These are phyloP conservation scores for Malus asiatica DNA, from an alignment of 306 rosid genomes.

Conservation along the genomic window DNA sequence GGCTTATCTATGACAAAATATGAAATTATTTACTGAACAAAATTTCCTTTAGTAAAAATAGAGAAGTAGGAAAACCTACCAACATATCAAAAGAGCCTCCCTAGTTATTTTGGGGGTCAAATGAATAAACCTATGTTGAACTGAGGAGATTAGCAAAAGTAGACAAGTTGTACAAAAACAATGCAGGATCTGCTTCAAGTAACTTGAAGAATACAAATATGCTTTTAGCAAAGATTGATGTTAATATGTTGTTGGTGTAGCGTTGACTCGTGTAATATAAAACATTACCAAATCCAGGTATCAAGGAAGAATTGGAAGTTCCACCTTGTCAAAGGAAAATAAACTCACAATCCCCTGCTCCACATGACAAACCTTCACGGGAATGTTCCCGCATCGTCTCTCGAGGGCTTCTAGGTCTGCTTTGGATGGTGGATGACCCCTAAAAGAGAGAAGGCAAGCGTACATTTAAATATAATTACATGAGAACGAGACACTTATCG, in stretches of 20 bases:
- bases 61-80: no score
- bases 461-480: neutral
- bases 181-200: no score
- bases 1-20: no score
- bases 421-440: conserved; percentile 58
- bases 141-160: neutral
- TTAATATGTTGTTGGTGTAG: no score
- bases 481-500: no score
- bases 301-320: conserved; percentile 62
- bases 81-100: neutral
- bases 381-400: conserved; percentile 48
- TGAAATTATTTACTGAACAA: no score
- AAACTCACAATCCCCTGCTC: conserved; percentile 65
- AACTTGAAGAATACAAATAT: no score
- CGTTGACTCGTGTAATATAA: neutral
- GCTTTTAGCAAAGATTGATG: neutral
- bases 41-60: no score
- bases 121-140: neutral
- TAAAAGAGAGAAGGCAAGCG: conserved; percentile 17
- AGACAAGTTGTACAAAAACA: no score
- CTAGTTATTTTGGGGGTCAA: neutral
- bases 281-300: neutral
- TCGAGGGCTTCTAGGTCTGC: conserved; percentile 49
- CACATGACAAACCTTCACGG: conserved; percentile 49
- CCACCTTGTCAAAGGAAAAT: conserved; percentile 59